Evolutionary conservation across 73 alveolate species (phyloP).

Genomic region (Paramecium biaurelia): DNA sequence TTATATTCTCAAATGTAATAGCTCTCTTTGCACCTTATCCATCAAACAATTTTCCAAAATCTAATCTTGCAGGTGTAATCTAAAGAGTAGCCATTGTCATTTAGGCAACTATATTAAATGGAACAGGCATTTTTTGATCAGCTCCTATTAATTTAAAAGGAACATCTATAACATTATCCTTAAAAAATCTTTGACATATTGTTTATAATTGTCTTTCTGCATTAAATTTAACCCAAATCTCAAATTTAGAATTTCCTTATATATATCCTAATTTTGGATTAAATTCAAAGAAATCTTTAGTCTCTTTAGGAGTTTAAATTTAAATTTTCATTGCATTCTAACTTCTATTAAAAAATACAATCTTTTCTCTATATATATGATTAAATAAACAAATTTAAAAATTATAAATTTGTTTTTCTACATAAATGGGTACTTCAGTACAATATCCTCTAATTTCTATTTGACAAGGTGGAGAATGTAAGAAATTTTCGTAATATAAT

Average conservation of each 20-base stretch:
- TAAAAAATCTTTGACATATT: slow-evolving; percentile 68
- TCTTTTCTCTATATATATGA: slow-evolving; percentile 95
- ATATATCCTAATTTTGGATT: slow-evolving; percentile 96
- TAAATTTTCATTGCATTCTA: slow-evolving; percentile 91
- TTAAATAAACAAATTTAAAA: slow-evolving; percentile 84
- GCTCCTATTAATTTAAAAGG: slow-evolving; percentile 90
- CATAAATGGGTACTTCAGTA: slow-evolving; percentile 96
- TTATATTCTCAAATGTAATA: slow-evolving; percentile 81
- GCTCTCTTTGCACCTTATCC: slow-evolving; percentile 86
- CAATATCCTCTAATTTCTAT: slow-evolving; percentile 83
- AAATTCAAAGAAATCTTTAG: slow-evolving; percentile 90
- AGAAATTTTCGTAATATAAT: slow-evolving; percentile 79
- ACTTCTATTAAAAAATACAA: slow-evolving; percentile 85
- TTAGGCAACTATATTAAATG: slow-evolving; percentile 67
- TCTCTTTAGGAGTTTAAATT: slow-evolving; percentile 87
- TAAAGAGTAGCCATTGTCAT: slow-evolving; percentile 77
- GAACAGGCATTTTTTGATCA: slow-evolving; percentile 85
- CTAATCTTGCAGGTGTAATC: slow-evolving; percentile 78
- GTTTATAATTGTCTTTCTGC: slow-evolving; percentile 83
- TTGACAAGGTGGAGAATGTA: slow-evolving; percentile 69
- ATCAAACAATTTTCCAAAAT: slow-evolving; percentile 84
- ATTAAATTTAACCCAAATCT: slow-evolving; percentile 92
- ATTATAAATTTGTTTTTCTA: slow-evolving; percentile 87
- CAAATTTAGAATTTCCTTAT: slow-evolving; percentile 91
- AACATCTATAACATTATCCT: slow-evolving; percentile 69